Base-by-base conservation (phyloP, 352 stramenopile species). In the Globisporangium orthogonon region DNA sequence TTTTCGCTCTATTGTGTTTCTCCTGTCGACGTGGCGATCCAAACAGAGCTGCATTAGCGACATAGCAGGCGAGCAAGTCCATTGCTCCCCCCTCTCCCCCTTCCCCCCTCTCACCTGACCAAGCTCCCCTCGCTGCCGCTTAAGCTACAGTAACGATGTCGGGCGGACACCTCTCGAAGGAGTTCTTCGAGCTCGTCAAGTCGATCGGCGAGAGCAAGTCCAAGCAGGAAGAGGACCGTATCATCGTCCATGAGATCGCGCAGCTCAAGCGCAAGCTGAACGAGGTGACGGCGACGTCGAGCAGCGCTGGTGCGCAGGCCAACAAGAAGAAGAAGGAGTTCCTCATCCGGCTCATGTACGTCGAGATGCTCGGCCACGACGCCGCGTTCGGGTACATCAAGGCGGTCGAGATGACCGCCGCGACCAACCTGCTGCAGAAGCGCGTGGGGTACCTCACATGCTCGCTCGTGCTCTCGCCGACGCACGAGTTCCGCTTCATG, bases 171-270 rank as follows among this genome's bases (percentile, higher is more conserved):
- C 63, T 97, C 60, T 96, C 90, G 44, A 98, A 97, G 70, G 97
- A 99, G 76, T 99, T 99, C 85, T 99, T 99, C 75, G 97, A 99
- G 83, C 94, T 99, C 54, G 95, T 99, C 70, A 99, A 99, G 76
- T 97, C 96, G 31, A 99, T 99, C 67, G 97, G 97, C 58, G 97
- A 99, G 83, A 98, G 89, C 74, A 99, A 99, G 76, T 98, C 95
- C 18, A 99, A 99, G 84, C 98, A 99, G 78, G 97, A 99, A 83
- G 97, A 99, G 73, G 97, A 99, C 76, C 86, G 95, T 54, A 99
- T 99, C 66, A 98, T 99, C 66, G 77, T 94, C 55, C 84, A 95
- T 77, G 96, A 99, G 77, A 86, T 99, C 41, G 73, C 74, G 49
- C 83, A 89, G 49, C 88, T 99, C 50, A 99, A 99, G 80, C 89